phyloP scores from a whole-genome alignment of 2,329 filamentous ascomycete species.

The Thelonectria discophora region DNA sequence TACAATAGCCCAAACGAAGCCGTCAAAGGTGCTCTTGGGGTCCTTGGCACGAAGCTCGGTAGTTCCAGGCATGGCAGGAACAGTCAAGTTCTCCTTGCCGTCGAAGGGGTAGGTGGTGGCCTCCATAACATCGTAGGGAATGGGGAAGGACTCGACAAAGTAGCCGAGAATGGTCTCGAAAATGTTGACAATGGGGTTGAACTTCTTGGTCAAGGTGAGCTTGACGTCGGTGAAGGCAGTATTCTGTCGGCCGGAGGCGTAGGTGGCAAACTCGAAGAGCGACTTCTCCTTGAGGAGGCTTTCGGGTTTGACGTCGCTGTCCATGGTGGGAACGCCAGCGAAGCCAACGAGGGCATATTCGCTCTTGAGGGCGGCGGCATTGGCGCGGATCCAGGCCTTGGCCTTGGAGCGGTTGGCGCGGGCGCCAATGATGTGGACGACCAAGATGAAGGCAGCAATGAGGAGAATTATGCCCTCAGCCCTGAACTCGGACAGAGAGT shows the following conservation, averaged over 20 bases:
- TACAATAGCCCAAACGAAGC: constrained; percentile 93
- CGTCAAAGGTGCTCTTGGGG: constrained; percentile 78
- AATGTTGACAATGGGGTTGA: constrained; percentile 74
- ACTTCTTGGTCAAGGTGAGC: constrained; percentile 82
- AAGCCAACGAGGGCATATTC: constrained; percentile 94
- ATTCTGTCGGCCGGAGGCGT: constrained; percentile 92
- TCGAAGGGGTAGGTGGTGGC: constrained; percentile 89
- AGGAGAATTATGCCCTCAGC: constrained; percentile 84
- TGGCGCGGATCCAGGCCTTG: constrained; percentile 79
- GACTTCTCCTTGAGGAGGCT: constrained; percentile 83
- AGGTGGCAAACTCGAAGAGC: constrained; percentile 84
- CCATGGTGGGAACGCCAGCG: constrained; percentile 62
- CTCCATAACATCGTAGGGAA: constrained; percentile 77
- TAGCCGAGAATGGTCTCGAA: constrained; percentile 76
- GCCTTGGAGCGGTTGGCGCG: constrained; percentile 82
- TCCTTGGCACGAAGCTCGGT: constrained; percentile 63
- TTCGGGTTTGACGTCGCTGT: constrained; percentile 51
- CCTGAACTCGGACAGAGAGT: constrained; percentile 84
- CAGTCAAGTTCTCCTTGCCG: constrained; percentile 83
- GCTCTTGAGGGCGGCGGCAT: constrained; percentile 74
- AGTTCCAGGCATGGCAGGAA: constrained; percentile 70
- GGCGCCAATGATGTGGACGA: constrained; percentile 83
- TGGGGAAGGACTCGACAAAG: constrained; percentile 79
- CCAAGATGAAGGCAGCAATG: constrained; percentile 76
- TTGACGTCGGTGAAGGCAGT: constrained; percentile 89